A percentile compares a stretch with the other conserved stretches of the same genome.
Conservation (phyloP, 2,329 filamentous ascomycete genomes). For the Gnomoniopsis sp. region DNA sequence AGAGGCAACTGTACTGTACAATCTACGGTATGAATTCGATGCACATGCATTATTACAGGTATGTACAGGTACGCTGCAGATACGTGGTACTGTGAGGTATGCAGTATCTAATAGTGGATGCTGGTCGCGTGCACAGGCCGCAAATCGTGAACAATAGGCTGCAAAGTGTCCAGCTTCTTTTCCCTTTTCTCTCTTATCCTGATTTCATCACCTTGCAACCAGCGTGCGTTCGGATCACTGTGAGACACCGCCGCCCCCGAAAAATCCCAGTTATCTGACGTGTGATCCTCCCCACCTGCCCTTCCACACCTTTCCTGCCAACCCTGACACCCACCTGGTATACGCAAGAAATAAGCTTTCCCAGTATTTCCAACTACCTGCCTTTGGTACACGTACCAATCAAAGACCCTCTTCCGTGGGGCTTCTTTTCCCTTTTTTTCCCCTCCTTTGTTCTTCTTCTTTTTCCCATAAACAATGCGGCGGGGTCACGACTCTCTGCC, state of each 20-base stretch:
- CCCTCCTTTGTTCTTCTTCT: slow-evolving; percentile 11
- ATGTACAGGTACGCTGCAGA: too few species aligned
- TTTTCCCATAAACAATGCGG: slow-evolving; percentile 45
- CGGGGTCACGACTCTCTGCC: slow-evolving; percentile 52
- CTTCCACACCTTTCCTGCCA: too few species aligned
- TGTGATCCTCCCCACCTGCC: slow-evolving; percentile 2
- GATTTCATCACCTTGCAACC: slow-evolving; percentile 1
- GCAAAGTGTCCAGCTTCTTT: background rate
- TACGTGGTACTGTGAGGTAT: background rate
- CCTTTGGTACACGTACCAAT: background rate
- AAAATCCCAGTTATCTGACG: background rate
- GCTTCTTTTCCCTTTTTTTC: slow-evolving; percentile 18
- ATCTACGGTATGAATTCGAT: too few species aligned
- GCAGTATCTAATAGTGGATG: too few species aligned
- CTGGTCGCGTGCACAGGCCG: slow-evolving; percentile 17
- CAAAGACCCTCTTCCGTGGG: background rate
- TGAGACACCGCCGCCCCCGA: slow-evolving; percentile 7
- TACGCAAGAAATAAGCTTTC: too few species aligned
- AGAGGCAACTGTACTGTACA: too few species aligned
- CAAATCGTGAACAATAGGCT: background rate
- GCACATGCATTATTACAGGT: too few species aligned
- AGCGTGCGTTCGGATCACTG: too few species aligned
- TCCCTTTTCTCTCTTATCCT: background rate
- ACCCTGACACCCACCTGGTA: too few species aligned
- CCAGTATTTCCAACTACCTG: background rate